phyloP scores from a whole-genome alignment of 1,284 basidiomycete genomes.

The Ganoderma lucidum region DNA sequence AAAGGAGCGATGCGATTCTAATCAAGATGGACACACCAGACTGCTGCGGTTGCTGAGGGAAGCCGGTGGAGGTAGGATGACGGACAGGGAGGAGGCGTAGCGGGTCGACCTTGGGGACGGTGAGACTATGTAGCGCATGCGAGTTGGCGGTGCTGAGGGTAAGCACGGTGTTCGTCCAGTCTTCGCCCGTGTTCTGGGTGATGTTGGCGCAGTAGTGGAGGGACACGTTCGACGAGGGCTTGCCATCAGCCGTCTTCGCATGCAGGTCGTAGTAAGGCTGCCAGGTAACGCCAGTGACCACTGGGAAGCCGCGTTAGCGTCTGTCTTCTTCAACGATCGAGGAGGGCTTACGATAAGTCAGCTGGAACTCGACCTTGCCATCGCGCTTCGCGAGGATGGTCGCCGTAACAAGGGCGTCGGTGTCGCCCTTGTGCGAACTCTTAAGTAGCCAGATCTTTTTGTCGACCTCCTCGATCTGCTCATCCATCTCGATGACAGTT shows the following conservation, averaged over 20 bases:
- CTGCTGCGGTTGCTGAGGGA: no score
- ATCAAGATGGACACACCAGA: no score
- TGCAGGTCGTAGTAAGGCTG: constrained; percentile 66
- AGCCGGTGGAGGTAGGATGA: no score
- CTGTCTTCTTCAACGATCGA: no score
- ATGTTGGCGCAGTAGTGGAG: constrained; percentile 65
- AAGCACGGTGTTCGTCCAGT: constrained; percentile 51
- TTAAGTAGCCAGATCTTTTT: constrained; percentile 35
- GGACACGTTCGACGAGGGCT: constrained; percentile 51
- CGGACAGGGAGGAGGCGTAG: no score
- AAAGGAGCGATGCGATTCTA: no score
- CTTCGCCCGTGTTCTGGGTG: constrained; percentile 65
- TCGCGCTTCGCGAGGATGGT: constrained; percentile 48
- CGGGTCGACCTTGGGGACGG: constrained; percentile 14
- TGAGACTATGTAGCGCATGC: constrained; percentile 12
- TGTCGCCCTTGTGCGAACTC: constrained; percentile 44
- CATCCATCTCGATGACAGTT: constrained; percentile 48
- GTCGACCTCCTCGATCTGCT: constrained; percentile 48
- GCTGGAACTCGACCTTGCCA: constrained; percentile 49
- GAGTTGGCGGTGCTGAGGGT: constrained; percentile 26
- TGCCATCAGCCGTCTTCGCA: constrained; percentile 54
- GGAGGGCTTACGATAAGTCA: constrained; percentile 59
- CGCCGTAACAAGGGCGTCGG: constrained; percentile 47
- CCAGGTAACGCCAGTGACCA: constrained; percentile 61
- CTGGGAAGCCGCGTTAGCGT: constrained; percentile 33